Conservation (phyloP, 176 grass and related monocot genomes). For the Areca catechu region DNA sequence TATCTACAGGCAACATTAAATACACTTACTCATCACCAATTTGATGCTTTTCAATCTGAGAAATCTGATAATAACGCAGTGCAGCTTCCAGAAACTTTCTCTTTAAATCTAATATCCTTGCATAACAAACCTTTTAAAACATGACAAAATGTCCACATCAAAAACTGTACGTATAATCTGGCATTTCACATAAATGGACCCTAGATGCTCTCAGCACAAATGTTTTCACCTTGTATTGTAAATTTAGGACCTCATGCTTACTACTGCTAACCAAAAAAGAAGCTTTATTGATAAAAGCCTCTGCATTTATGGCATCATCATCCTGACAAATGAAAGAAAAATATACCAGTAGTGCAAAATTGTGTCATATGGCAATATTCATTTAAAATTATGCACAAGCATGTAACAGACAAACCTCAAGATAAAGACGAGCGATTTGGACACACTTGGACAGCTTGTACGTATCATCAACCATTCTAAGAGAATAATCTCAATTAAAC, state of each 20-base stretch:
- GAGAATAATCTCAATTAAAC: neutral
- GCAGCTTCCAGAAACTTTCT: constrained; percentile 96
- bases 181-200: too few species aligned
- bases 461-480: constrained; percentile 90
- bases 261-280: constrained; percentile 91
- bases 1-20: neutral
- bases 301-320: constrained; percentile 93
- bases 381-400: neutral
- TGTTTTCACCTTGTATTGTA: constrained; percentile 75
- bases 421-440: constrained; percentile 93
- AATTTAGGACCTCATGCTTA: constrained; percentile 77
- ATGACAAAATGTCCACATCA: neutral
- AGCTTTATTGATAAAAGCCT: constrained; percentile 98
- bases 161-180: too few species aligned
- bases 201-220: too few species aligned
- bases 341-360: neutral
- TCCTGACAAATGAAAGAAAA: constrained; percentile 40
- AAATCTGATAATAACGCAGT: constrained; percentile 90
- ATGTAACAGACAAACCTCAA: constrained; percentile 54
- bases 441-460: constrained; percentile 98
- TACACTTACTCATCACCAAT: constrained; percentile 93
- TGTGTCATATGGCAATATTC: constrained; percentile 1
- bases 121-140: constrained; percentile 74
- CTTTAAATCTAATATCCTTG: constrained; percentile 95
- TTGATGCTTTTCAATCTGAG: constrained; percentile 91